A percentile compares a stretch with the other conserved stretches of the same genome.
These are phyloP conservation scores for Warburgia ugandensis DNA, from an alignment of 164 flowering plant genomes.

Conservation along the genomic window DNA sequence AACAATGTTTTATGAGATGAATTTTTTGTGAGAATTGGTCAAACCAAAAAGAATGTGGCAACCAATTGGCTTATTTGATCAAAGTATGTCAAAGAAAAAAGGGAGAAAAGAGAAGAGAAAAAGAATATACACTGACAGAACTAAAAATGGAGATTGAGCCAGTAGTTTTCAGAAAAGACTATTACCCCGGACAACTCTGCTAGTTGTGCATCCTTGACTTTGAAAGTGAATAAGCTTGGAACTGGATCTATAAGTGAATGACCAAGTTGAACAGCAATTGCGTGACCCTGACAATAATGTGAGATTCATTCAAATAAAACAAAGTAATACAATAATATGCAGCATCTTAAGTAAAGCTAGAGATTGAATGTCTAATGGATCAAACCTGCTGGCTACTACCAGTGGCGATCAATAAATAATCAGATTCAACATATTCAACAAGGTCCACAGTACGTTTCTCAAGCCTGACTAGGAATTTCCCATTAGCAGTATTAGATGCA, in stretches of 20 bases:
- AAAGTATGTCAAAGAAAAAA: too few relatives aligned
- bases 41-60: too few relatives aligned
- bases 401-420: conserved; percentile 73
- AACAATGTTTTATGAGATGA: too few relatives aligned
- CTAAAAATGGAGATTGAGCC: too few relatives aligned
- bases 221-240: conserved; percentile 93
- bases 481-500: conserved; percentile 33
- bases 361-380: neutral
- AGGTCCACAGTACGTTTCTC: conserved; percentile 43
- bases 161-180: conserved; percentile 2
- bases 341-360: neutral
- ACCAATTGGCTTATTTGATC: too few relatives aligned
- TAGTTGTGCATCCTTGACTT: conserved; percentile 55
- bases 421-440: conserved; percentile 57
- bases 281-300: conserved; percentile 48
- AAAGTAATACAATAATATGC: neutral
- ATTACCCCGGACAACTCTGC: conserved; percentile 82
- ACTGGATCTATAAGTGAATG: conserved; percentile 86
- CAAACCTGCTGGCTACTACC: conserved; percentile 83
- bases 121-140: too few relatives aligned
- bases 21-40: too few relatives aligned
- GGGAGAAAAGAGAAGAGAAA: too few relatives aligned
- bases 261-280: conserved; percentile 80
- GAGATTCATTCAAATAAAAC: conserved; percentile 4
- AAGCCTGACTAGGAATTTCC: conserved; percentile 58